Evolutionary conservation across 306 rosid genomes (phyloP), one percentile per base, ranked within the genome.

Genomic region (Citrullus amarus): DNA sequence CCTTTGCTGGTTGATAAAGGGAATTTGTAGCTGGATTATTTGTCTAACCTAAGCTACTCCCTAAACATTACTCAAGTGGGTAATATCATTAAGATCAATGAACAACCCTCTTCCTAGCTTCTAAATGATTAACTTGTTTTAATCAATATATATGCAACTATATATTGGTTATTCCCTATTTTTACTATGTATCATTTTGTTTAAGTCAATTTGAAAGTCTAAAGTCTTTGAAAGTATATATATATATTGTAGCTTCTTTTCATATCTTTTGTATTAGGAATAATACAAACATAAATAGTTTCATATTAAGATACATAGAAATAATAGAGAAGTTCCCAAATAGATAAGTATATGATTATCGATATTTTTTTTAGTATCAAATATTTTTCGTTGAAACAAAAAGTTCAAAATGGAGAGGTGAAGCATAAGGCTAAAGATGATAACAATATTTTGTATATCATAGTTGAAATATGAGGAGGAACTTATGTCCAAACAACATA

Each of bases 81-180:
- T 54, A 66, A 66, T 66, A 74, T 74, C 48, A 74, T 74, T 74
- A 74, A 18, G 46, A 48, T 46, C 56, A 74, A 74, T 74, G 50
- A 74, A 18, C 50, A 74, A 30, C 62, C 78, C 63, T 74, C 78
- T 53, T 34, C 63, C 63, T 54, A 74, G 50, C 62, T 74, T 51
- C 46, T 25, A 16, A 50, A 72, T 50, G 25, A 72, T 72, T 68
- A 72, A 28, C 56, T 72, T 22, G 30, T 14, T 62, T 70, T 8
- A 70, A 70, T 43, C 51, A 44, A 20, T 22, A 22, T 46, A 5
- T 36, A 34, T 36, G 39, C 39, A 36, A 36, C 39, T 32, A 32
- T 25, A 25, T 32, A 32, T 44, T 71, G 6, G 50, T 71, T 71
- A 13, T 20, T 71, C 25, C 8, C 76, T 11, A 46, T 6, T 66